Evolutionary conservation across 768 basidiomycete species (phyloP).

Genomic region (Rickenella mellea): DNA sequence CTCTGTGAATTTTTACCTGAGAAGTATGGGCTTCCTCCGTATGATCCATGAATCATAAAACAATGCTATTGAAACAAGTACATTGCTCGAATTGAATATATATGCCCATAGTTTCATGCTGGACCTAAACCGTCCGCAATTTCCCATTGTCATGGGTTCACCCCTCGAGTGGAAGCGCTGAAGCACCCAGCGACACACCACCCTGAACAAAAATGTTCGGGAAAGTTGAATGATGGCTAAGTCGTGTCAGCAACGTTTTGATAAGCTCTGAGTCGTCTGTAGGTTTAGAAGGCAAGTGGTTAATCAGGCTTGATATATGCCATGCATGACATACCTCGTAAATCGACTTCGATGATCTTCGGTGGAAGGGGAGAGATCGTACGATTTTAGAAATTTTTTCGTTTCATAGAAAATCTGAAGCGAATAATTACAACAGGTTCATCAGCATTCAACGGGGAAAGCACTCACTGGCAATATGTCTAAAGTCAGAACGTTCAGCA

Average conservation of each 20-base stretch:
- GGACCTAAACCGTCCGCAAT: too few relatives aligned
- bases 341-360: slow-evolving; percentile 66
- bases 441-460: neutral
- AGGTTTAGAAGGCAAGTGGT: neutral
- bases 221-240: slow-evolving; percentile 63
- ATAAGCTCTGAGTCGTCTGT: slow-evolving; percentile 54
- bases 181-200: slow-evolving; percentile 40
- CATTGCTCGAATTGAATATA: too few relatives aligned
- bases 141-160: neutral
- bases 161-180: neutral
- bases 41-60: too few relatives aligned
- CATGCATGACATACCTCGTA: slow-evolving; percentile 40
- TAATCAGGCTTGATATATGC: slow-evolving; percentile 1
- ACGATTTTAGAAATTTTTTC: slow-evolving; percentile 48
- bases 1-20: slow-evolving; percentile 72
- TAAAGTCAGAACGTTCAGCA: slow-evolving; percentile 17
- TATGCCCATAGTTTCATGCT: too few relatives aligned
- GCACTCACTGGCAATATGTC: slow-evolving; percentile 69
- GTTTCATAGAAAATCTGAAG: slow-evolving; percentile 46
- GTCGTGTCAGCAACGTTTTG: slow-evolving; percentile 54
- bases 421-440: neutral
- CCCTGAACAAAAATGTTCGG: slow-evolving; percentile 67
- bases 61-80: too few relatives aligned
- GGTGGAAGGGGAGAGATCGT: slow-evolving; percentile 58
- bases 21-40: slow-evolving; percentile 77